These are phyloP conservation scores for Diaporthe capsici DNA, from an alignment of 2,329 filamentous ascomycete species.

Conservation along the genomic window DNA sequence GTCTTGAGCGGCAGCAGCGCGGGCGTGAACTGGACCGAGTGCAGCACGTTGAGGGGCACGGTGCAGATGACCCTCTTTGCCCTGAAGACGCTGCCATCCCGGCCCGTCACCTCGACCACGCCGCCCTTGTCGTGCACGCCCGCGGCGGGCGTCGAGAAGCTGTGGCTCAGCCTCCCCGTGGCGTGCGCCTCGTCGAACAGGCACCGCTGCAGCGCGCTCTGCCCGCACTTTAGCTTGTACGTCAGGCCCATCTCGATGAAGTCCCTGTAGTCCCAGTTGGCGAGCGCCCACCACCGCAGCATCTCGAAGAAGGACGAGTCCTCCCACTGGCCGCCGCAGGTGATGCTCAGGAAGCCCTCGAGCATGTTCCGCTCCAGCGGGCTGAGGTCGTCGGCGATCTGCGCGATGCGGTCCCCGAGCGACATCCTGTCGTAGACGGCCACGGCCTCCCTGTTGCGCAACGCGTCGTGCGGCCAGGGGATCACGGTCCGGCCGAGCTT, in stretches of 20 bases:
- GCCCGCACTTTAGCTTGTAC: constrained; percentile 59
- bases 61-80: constrained; percentile 56
- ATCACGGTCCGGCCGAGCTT: constrained; percentile 53
- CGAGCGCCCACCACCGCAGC: constrained; percentile 63
- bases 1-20: constrained; percentile 53
- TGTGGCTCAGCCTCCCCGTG: constrained; percentile 56
- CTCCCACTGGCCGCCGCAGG: constrained; percentile 58
- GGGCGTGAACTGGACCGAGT: constrained; percentile 56
- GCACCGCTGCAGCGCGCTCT: constrained; percentile 59
- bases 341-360: constrained; percentile 57
- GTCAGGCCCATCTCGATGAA: constrained; percentile 56
- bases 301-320: constrained; percentile 62
- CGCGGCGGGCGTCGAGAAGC: constrained; percentile 56
- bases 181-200: constrained; percentile 60
- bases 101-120: constrained; percentile 52
- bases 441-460: constrained; percentile 50
- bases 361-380: constrained; percentile 56
- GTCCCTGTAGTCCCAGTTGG: constrained; percentile 56
- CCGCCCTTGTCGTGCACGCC: constrained; percentile 48
- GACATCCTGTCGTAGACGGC: constrained; percentile 56
- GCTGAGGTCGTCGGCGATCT: constrained; percentile 56
- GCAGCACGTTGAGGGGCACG: constrained; percentile 61
- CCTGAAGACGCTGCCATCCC: constrained; percentile 49
- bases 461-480: constrained; percentile 56
- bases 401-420: constrained; percentile 56